Conservation (phyloP, 1,284 basidiomycete species). For the Leccinum griseonigrum region DNA sequence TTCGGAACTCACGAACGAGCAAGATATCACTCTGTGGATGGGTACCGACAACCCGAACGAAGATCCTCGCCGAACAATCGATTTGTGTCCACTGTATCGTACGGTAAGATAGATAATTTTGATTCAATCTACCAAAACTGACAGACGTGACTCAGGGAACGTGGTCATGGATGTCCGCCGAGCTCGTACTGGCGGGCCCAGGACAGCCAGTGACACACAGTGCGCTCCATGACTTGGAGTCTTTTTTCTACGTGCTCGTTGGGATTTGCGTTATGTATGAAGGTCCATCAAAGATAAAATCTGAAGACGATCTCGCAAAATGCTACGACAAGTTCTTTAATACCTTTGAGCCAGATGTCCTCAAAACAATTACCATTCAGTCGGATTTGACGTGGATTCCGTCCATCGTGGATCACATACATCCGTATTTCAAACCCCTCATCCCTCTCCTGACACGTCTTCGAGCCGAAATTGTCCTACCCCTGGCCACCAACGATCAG, state of each 20-base stretch:
- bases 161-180: not conserved
- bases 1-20: not conserved
- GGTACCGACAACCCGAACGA: not conserved
- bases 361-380: not conserved
- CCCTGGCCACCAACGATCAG: not conserved
- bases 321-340: not conserved
- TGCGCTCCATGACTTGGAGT: not conserved
- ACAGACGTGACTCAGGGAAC: not conserved
- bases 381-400: not conserved
- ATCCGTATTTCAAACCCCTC: not conserved
- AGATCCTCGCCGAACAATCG: constrained; percentile 1
- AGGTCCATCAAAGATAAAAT: not conserved
- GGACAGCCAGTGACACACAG: not conserved
- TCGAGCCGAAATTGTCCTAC: not conserved
- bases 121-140: not conserved
- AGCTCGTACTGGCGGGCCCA: not conserved
- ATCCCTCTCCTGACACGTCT: not conserved
- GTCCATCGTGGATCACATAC: not conserved
- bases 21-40: constrained; percentile 9
- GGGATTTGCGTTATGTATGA: not conserved
- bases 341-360: not conserved
- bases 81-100: constrained; percentile 5
- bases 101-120: not conserved
- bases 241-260: not conserved
- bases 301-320: not conserved